Evolutionary conservation across 768 basidiomycete genomes (phyloP), one percentile per base, ranked within the genome.

Genomic region (Mycena leptocephala): DNA sequence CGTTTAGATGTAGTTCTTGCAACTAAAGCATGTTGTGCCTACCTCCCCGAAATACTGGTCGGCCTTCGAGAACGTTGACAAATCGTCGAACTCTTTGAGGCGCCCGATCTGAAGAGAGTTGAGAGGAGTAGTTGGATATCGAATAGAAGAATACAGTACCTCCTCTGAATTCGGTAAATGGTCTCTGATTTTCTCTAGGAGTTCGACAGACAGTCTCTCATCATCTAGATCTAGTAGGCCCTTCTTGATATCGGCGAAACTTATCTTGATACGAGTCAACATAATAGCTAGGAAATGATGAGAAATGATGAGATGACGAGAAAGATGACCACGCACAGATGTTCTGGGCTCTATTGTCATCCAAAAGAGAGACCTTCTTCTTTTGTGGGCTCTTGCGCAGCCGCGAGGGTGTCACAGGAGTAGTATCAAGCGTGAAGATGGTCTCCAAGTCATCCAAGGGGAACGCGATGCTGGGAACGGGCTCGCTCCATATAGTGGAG

Each of bases 1-100:
- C 51, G 22, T 33, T 30, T 4, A 62, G 59, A 28, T 26, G 37
- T 39, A 39, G 16, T 26, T 62, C 59, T 26, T n/a, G 37, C 24
- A 39, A n/a, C 22, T 11, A 20, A 30, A 24, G 14, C n/a, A 28
- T n/a, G 5, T n/a, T 30, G 16, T 11, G 80, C 86, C 66, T 70
- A 95, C 95, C 89, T 96, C 90, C 73, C 86, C 85, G 79, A 97
- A 94, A 84, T 95, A 97, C 80, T 93, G 94, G 80, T 99, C 97
- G 22, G 95, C 93, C 73, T 94, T 94, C 5, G 95, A 92, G 11
- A 98, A 89, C 80, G 93, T 95, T 51, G 88, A 87, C 16, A 94
- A 85, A 73, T 97, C 94, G 3, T 89, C 92, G 80, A 94, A 96
- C 32, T 91, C 90, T 73, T 89, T 92, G 51, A 98, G 88, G 16